Base-by-base conservation (phyloP, 1,284 basidiomycete species). In the Leucoagaricus sp. region DNA sequence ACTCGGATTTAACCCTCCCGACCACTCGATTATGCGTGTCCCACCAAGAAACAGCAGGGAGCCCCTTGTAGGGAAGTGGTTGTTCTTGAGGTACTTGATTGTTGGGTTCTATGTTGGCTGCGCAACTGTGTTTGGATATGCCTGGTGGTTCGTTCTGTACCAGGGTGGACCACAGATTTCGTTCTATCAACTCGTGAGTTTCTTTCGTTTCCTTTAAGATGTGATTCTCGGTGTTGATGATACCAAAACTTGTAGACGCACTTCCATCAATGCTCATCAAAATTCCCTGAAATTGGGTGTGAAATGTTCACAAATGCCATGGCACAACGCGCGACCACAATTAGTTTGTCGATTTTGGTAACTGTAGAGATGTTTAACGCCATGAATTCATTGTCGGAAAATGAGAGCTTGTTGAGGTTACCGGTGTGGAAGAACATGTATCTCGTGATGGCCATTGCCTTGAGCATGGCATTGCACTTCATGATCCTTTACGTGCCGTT, bases 341-440 rank as follows among this genome's bases (percentile, higher is more conserved):
- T 98, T 79, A 95, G 93, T 62, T 78, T 99, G 40, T 96, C 94
- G 23, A 96, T 97, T 65, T 81, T 97, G 53, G 95, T 97, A 51
- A 91, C 87, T 10, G 83, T 99, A 55, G 97, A 99, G 76, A 99
- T 99, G 97, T 95, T 98, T 78, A 99, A 99, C 76, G 96, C 96
- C 19, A 94, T 97, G 86, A 98, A 98, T 74, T 98, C 96, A 53
- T 80, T 99, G 34, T 95, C 92, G n/a, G 97, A 99, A 76, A 97
- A 97, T 71, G 96, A 98, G 77, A 94, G 90, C 61, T 74, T 99
- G 61, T 74, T 99, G 49, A 83, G 83, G 19, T 79, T 98, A 45
- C 95, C 96, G 1, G 74, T 97, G 15, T 97, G 96, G 94, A 89
- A 88, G 71, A 99, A 99, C 71, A 86, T 86, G 55, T 97, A 90